Evolutionary conservation across 2,329 filamentous ascomycete species (phyloP), one percentile per base, ranked within the genome.

Genomic region (Fusarium sp.): DNA sequence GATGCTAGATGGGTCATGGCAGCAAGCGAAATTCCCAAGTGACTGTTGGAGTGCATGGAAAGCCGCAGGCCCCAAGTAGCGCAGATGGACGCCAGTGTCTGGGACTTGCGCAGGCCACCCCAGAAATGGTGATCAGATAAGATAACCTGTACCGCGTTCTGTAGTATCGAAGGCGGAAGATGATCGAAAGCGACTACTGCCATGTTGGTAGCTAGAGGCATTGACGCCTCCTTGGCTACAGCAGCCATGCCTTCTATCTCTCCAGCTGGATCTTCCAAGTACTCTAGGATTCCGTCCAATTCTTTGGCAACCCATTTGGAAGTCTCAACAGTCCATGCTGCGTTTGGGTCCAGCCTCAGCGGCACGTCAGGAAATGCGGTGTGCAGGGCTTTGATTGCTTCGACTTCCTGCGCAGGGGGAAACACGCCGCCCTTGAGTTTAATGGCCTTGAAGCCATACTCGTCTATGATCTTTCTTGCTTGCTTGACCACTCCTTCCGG

Each of bases 181-280:
- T 79, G 77, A 3, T 61, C 36, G 31, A 79, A 79, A 3, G 78
- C 75, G 0, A 79, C 77, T 1, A 79, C 77, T 4, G 77, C 77
- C 77, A 79, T 79, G 44, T 79, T 79, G 0, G 77, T 79, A 3
- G 78, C 78, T 2, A 79, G 64, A 1, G 78, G 78, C 78, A 79
- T 79, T 0, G 72, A 58, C 1, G 77, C 75, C 28, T 75, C 74
- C 26, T 72, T 73, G 0, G 78, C 78, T 1, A 79, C 77, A 7
- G 77, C 76, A 1, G 77, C 77, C 77, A 79, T 79, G 7, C 78
- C 78, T 11, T 76, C 76, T 9, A 79, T 79, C 28, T 74, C 78
- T 0, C 72, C 70, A 1, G 78, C 72, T 1, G 78, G 78, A 41
- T 79, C 77, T 38, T 79, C 77, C 13, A 79, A 57, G 52, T 78